Evolutionary conservation across 163 green algal species (phyloP), one percentile per base, ranked within the genome.

Genomic region (Chloromonas sp.): DNA sequence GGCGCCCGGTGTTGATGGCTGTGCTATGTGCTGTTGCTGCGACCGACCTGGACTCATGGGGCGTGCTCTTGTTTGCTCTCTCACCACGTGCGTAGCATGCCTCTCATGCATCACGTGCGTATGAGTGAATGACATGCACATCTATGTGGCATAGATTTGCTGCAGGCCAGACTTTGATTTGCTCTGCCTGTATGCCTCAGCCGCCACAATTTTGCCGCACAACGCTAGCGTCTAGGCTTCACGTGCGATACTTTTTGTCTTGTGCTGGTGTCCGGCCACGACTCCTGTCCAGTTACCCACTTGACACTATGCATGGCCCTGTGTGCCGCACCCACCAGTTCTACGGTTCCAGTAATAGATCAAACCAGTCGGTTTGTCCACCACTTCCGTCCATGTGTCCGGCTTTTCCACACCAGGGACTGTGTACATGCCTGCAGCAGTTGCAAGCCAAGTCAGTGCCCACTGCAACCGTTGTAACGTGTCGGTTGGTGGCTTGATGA

Each of bases 311-410:
- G 36, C 36, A 36, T 36, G 36, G 36, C 36, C 36, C 36, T 36
- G 36, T 36, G 36, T 36, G 36, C 36, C 36, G 36, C 36, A 81
- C 74, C 2, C 74, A 81, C 74, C 74, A 60, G 74, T 81, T 13
- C 74, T 11, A 11, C n/a, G n/a, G n/a, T 81, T 81, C 5, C 13
- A n/a, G 74, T 81, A 81, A 14, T 81, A 81, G n/a, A 81, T 11
- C 74, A 81, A n/a, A 2, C 5, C 74, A 5, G 74, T 60, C 5
- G n/a, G 74, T 14, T 58, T 81, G 74, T 81, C 74, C 74, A 81
- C 74, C 14, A 81, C 74, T n/a, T 81, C 74, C 57, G 74, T 81
- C 74, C 74, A 81, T 5, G 74, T 81, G n/a, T 81, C 74, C 2
- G 74, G 74, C 74, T 81, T 81, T 2, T 13, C 5, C 14, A 58